Percentiles rank a stretch among this genome's conserved stretches.
phyloP scores from a whole-genome alignment of 2,329 filamentous ascomycete species.

The Chrysosporium keratinophilum region DNA sequence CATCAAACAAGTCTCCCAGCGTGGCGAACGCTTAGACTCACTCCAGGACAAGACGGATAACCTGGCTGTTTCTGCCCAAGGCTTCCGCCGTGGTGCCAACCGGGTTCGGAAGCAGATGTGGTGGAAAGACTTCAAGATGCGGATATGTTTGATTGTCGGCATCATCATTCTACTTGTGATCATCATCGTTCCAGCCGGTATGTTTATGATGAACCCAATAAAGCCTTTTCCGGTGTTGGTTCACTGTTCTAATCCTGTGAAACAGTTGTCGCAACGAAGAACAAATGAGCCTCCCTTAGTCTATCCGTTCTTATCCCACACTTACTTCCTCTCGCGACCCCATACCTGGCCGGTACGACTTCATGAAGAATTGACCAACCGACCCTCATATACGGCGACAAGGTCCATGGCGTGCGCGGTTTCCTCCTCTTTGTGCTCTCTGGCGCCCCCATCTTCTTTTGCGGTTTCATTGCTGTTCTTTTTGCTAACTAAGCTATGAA shows the following conservation, averaged over 20 bases:
- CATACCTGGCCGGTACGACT: neutral
- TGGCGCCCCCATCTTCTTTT: slow-evolving; percentile 10
- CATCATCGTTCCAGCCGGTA: slow-evolving; percentile 88
- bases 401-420: neutral
- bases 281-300: slow-evolving; percentile 4
- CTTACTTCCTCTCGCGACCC: neutral
- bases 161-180: slow-evolving; percentile 85
- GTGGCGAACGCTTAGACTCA: slow-evolving; percentile 77
- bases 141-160: slow-evolving; percentile 85
- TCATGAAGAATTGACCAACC: neutral
- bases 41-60: slow-evolving; percentile 91
- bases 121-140: slow-evolving; percentile 99
- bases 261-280: slow-evolving; percentile 14
- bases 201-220: slow-evolving; percentile 25
- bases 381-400: neutral
- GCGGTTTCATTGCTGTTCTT: neutral
- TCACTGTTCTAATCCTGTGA: slow-evolving; percentile 10
- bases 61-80: slow-evolving; percentile 81
- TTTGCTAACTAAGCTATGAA: slow-evolving; percentile 5
- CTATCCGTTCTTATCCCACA: neutral
- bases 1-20: slow-evolving; percentile 91
- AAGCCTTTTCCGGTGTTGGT: neutral
- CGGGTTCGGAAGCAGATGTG: slow-evolving; percentile 95
- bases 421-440: neutral
- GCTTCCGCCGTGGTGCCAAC: slow-evolving; percentile 93